A percentile compares a stretch with the other conserved stretches of the same genome.
Conservation (phyloP, 352 stramenopile species). For the Aphanomyces invadans region DNA sequence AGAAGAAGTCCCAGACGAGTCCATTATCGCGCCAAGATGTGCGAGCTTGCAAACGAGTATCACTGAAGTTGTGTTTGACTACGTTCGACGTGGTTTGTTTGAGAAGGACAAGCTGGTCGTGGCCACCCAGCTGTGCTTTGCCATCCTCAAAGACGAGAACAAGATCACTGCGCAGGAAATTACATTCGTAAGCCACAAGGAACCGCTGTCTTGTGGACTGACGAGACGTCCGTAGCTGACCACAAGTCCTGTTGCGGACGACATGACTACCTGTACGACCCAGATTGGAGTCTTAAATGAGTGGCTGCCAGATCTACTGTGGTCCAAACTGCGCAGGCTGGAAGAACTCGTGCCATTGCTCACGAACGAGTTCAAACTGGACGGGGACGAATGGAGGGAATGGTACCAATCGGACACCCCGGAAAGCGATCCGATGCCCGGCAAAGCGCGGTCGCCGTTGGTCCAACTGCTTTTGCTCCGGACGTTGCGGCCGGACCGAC, state of each 20-base stretch:
- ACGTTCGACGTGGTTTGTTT: conserved; percentile 90
- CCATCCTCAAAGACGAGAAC: conserved; percentile 77
- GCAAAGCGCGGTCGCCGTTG: conserved; percentile 62
- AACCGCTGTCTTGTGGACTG: no score
- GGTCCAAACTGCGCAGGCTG: conserved; percentile 87
- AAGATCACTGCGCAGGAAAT: conserved; percentile 49
- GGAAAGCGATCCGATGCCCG: conserved; percentile 85
- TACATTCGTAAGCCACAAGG: conserved; percentile 9
- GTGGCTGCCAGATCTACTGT: conserved; percentile 85
- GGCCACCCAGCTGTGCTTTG: conserved; percentile 87
- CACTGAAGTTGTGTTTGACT: conserved; percentile 90
- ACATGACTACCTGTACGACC: conserved; percentile 29
- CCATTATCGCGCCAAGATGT: conserved; percentile 50
- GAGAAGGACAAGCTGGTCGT: conserved; percentile 91
- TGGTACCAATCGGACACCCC: conserved; percentile 92
- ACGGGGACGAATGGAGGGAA: conserved; percentile 92
- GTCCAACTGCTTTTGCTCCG: conserved; percentile 67
- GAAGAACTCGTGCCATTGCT: conserved; percentile 87
- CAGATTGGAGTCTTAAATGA: conserved; percentile 89
- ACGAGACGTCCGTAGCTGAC: no score
- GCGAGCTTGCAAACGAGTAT: conserved; percentile 54
- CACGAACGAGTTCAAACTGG: conserved; percentile 89
- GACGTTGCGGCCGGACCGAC: conserved; percentile 75
- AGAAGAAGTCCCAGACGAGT: conserved; percentile 44
- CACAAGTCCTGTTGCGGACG: conserved; percentile 34